phyloP scores from a whole-genome alignment of 768 basidiomycete genomes.

The Boletus rubroflammeus region DNA sequence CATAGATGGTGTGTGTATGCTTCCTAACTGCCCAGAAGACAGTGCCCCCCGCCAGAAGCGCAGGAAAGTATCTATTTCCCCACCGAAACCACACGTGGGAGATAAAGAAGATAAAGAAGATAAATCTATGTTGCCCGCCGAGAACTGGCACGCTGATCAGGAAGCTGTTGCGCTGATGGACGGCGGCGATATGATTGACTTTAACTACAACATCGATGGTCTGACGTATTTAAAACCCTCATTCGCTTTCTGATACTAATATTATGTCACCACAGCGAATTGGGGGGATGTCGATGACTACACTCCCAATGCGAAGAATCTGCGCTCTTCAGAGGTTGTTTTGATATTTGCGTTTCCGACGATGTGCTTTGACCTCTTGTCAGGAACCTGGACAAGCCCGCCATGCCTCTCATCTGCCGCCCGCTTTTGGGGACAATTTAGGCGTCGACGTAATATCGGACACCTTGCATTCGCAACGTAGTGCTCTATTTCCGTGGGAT shows the following conservation, averaged over 20 bases:
- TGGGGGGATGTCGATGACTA: conserved; percentile 20
- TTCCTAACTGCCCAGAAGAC: conserved; percentile 29
- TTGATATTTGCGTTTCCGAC: background rate
- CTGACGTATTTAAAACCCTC: conserved; percentile 1
- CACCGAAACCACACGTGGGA: background rate
- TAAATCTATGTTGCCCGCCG: background rate
- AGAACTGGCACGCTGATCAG: conserved; percentile 15
- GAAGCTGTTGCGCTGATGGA: conserved; percentile 3
- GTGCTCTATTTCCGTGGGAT: conserved; percentile 81
- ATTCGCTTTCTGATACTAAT: conserved; percentile 6
- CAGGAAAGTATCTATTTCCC: conserved; percentile 34
- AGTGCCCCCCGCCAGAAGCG: conserved; percentile 45
- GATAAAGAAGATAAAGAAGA: conserved; percentile 1
- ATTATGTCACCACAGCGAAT: conserved; percentile 16
- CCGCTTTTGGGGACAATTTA: conserved; percentile 47
- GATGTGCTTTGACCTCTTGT: conserved; percentile 11
- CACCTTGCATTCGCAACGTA: conserved; percentile 54
- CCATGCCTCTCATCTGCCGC: conserved; percentile 56
- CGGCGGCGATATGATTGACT: conserved; percentile 15
- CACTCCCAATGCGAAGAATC: conserved; percentile 18
- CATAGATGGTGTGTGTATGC: background rate
- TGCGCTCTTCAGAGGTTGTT: conserved; percentile 64
- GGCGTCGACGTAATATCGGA: conserved; percentile 42
- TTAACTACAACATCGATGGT: conserved; percentile 26
- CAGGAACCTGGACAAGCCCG: conserved; percentile 88